Evolutionary conservation across 2,329 filamentous ascomycete genomes (phyloP).

Genomic region (Phialophora macrospora): DNA sequence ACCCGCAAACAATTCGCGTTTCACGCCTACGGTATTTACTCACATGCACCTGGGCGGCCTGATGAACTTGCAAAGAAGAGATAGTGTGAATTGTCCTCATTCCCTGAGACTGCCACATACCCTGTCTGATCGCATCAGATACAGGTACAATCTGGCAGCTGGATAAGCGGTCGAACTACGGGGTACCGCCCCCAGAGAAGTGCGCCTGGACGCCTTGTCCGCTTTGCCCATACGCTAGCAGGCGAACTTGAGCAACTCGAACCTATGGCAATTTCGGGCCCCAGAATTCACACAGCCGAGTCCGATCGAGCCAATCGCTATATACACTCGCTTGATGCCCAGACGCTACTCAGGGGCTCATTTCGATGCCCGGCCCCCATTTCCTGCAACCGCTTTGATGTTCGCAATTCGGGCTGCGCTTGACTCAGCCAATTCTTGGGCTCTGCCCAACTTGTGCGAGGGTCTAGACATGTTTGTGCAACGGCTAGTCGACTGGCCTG

Average conservation of each 20-base stretch:
- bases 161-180: neutral
- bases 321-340: neutral
- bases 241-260: neutral
- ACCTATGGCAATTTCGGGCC: constrained; percentile 1
- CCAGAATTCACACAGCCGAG: neutral
- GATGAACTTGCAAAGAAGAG: neutral
- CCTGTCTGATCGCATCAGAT: no score
- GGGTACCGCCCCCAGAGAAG: neutral
- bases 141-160: neutral
- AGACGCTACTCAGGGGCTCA: constrained; percentile 9
- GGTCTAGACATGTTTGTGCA: neutral
- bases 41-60: neutral
- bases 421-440: neutral
- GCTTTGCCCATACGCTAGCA: neutral
- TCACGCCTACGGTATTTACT: neutral
- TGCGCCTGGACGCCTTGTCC: neutral
- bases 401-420: neutral
- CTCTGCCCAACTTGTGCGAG: neutral
- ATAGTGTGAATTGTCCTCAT: neutral
- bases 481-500: neutral
- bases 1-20: neutral
- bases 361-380: neutral
- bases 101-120: no score
- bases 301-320: constrained; percentile 2
- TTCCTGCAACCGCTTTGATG: neutral